phyloP scores from a whole-genome alignment of 2,329 filamentous ascomycete genomes.

The Hypoxylon sp. region DNA sequence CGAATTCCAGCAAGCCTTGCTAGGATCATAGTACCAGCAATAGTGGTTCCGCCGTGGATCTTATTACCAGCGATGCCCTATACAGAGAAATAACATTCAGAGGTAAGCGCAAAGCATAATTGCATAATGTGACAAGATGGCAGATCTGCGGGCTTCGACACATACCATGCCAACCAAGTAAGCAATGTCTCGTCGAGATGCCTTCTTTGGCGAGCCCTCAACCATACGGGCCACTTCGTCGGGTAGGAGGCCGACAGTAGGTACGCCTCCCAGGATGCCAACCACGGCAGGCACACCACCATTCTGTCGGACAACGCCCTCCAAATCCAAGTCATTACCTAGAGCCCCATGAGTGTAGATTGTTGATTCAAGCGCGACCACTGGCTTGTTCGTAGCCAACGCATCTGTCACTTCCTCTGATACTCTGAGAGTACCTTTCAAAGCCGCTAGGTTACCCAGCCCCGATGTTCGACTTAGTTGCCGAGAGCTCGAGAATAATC shows the following conservation, averaged over 20 bases:
- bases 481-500: conserved; percentile 39
- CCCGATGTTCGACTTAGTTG: conserved; percentile 31
- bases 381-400: conserved; percentile 79
- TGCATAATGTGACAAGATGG: conserved; percentile 3
- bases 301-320: conserved; percentile 83
- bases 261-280: conserved; percentile 86
- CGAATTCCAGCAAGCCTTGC: conserved; percentile 89
- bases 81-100: conserved; percentile 30
- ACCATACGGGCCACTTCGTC: conserved; percentile 83
- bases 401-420: conserved; percentile 89
- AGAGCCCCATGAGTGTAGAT: conserved; percentile 97
- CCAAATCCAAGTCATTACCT: conserved; percentile 79
- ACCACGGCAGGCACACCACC: conserved; percentile 93
- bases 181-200: conserved; percentile 88
- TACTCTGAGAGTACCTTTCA: conserved; percentile 72
- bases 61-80: conserved; percentile 76
- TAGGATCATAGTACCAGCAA: conserved; percentile 92
- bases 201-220: conserved; percentile 79
- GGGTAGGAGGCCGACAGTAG: conserved; percentile 81
- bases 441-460: conserved; percentile 47
- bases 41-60: conserved; percentile 91
- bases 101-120: conserved; percentile 17
- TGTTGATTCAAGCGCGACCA: conserved; percentile 94
- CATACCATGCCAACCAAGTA: conserved; percentile 83
- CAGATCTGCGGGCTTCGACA: conserved; percentile 33